phyloP scores from a whole-genome alignment of 805 yeast species.

The Kazachstania psychrophila region DNA sequence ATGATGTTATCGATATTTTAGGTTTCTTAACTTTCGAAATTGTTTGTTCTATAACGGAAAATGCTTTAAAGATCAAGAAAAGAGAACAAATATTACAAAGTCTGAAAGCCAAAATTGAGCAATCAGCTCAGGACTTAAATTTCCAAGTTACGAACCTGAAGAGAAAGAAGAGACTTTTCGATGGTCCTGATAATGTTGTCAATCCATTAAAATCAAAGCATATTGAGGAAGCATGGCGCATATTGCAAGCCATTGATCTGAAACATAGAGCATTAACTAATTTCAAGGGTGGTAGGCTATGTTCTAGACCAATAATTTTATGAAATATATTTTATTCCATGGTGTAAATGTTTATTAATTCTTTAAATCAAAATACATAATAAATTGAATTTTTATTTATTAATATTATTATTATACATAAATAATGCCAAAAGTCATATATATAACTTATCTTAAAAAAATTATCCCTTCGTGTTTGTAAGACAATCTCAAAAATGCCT shows the following conservation, averaged over 20 bases:
- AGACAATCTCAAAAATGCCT: not conserved
- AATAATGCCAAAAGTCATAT: not conserved
- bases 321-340: slow-evolving; percentile 6
- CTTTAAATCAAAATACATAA: not conserved
- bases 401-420: not conserved
- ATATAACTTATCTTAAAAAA: no score
- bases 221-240: slow-evolving; percentile 83
- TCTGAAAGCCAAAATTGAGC: slow-evolving; percentile 30
- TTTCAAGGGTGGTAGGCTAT: slow-evolving; percentile 45
- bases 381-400: not conserved
- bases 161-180: slow-evolving; percentile 57
- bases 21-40: slow-evolving; percentile 95
- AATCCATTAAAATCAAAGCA: slow-evolving; percentile 72
- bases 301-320: slow-evolving; percentile 29
- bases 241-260: slow-evolving; percentile 51
- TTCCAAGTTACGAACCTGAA: slow-evolving; percentile 35
- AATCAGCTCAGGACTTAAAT: slow-evolving; percentile 27
- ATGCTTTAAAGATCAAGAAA: slow-evolving; percentile 71
- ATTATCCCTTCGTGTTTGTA: no score
- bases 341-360: not conserved
- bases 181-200: slow-evolving; percentile 78
- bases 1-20: slow-evolving; percentile 90
- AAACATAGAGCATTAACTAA: slow-evolving; percentile 57
- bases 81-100: slow-evolving; percentile 47
- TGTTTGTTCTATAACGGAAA: slow-evolving; percentile 89